These are phyloP conservation scores for Tulasnella calospora DNA, from an alignment of 768 basidiomycete genomes.

Conservation along the genomic window DNA sequence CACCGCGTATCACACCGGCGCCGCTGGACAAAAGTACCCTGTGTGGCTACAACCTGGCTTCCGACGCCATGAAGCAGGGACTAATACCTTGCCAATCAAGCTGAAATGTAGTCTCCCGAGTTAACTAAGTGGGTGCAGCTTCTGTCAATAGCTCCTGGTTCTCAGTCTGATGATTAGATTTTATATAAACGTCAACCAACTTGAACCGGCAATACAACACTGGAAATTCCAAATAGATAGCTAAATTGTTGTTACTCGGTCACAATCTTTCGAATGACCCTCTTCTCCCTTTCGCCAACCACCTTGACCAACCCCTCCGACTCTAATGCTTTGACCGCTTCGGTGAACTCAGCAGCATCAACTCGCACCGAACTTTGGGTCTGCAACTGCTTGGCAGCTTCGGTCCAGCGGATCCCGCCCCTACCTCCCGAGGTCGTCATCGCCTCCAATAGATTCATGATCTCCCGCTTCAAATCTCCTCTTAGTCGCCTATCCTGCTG, in stretches of 20 bases:
- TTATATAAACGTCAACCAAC: neutral
- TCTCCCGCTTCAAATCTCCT: constrained; percentile 84
- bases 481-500: constrained; percentile 76
- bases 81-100: neutral
- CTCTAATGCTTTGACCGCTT: constrained; percentile 71
- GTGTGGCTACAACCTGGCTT: neutral
- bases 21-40: neutral
- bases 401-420: constrained; percentile 60
- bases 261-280: constrained; percentile 54
- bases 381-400: constrained; percentile 70
- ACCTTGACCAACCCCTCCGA: constrained; percentile 84
- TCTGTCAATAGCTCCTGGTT: no score
- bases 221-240: neutral
- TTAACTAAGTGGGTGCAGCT: no score
- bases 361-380: constrained; percentile 81
- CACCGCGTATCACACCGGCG: neutral
- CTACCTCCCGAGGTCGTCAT: constrained; percentile 44
- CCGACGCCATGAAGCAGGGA: no score
- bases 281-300: constrained; percentile 77
- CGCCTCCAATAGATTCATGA: constrained; percentile 58
- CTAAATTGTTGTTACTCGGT: neutral
- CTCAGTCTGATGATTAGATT: neutral
- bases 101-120: no score
- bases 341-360: constrained; percentile 72
- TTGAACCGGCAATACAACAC: no score